A percentile compares a stretch with the other conserved stretches of the same genome.
phyloP scores from a whole-genome alignment of 352 stramenopile genomes.

The Phytophthora fragariaefolia region DNA sequence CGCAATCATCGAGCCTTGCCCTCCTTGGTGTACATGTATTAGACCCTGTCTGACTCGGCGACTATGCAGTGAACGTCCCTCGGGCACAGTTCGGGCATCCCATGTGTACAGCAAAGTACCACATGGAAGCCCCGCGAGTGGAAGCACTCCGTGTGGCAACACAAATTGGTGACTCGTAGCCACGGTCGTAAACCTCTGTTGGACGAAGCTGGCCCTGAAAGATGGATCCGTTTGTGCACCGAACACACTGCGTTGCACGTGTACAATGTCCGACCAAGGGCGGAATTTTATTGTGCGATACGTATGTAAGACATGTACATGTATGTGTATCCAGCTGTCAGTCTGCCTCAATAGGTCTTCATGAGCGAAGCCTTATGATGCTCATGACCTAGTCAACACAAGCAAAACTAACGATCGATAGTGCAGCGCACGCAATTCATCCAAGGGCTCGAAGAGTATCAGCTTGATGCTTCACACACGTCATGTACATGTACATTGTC shows the following conservation, averaged over 20 bases:
- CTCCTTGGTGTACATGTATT: too few relatives aligned
- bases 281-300: conserved; percentile 2
- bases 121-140: conserved; percentile 12
- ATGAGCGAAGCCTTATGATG: neutral
- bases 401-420: conserved; percentile 1
- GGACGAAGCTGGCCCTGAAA: neutral
- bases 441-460: neutral
- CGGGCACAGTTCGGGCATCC: conserved; percentile 12
- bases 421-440: conserved; percentile 8
- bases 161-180: neutral
- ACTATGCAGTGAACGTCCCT: neutral
- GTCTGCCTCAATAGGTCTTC: neutral
- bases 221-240: conserved; percentile 2
- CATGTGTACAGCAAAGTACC: conserved; percentile 8
- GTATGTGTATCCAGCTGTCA: too few relatives aligned
- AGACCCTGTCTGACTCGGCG: conserved; percentile 27
- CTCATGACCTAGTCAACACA: neutral
- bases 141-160: conserved; percentile 5
- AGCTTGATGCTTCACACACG: neutral
- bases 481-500: neutral
- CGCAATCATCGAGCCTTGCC: conserved; percentile 2
- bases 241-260: conserved; percentile 5
- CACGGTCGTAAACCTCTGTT: conserved; percentile 1
- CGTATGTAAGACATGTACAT: too few relatives aligned
- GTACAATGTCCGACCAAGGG: conserved; percentile 9